Percentiles rank a stretch among this genome's conserved stretches.
Evolutionary conservation across 441 rosid genomes (phyloP).

Genomic region (Biscutella laevigata): DNA sequence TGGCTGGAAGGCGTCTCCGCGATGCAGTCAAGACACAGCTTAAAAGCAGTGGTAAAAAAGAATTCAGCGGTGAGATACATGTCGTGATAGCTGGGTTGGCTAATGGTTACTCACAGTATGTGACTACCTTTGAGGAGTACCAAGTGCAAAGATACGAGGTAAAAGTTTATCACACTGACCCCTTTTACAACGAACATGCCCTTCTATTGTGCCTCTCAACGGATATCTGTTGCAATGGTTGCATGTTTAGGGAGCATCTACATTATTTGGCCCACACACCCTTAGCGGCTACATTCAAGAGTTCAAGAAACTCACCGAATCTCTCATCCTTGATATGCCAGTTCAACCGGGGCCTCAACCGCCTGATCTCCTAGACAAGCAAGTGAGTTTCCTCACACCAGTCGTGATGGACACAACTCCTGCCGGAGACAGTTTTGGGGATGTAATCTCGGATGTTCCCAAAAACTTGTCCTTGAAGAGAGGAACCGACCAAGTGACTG

Average conservation of each 20-base stretch:
- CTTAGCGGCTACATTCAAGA: constrained; percentile 85
- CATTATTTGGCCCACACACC: constrained; percentile 82
- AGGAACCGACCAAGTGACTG: constrained; percentile 52
- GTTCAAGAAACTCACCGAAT: constrained; percentile 64
- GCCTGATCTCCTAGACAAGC: constrained; percentile 63
- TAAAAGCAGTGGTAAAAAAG: constrained; percentile 34
- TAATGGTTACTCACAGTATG: constrained; percentile 85
- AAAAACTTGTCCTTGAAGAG: constrained; percentile 60
- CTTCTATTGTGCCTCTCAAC: constrained; percentile 3
- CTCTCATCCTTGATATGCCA: constrained; percentile 43
- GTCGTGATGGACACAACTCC: constrained; percentile 74
- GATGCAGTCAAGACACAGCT: constrained; percentile 73
- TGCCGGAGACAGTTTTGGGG: constrained; percentile 57
- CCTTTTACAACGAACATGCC: not conserved
- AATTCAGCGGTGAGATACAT: constrained; percentile 42
- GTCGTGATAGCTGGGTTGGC: constrained; percentile 86
- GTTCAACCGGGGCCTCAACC: constrained; percentile 61
- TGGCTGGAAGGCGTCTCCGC: constrained; percentile 99
- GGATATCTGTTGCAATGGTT: constrained; percentile 9
- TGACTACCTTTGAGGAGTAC: constrained; percentile 88
- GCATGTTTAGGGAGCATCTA: constrained; percentile 74
- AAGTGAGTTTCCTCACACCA: constrained; percentile 74
- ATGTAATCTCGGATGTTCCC: constrained; percentile 59
- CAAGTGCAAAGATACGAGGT: constrained; percentile 89
- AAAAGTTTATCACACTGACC: constrained; percentile 19